A percentile compares a stretch with the other conserved stretches of the same genome.
phyloP scores from a whole-genome alignment of 305 asterid genomes.

The Petunia hybrid region DNA sequence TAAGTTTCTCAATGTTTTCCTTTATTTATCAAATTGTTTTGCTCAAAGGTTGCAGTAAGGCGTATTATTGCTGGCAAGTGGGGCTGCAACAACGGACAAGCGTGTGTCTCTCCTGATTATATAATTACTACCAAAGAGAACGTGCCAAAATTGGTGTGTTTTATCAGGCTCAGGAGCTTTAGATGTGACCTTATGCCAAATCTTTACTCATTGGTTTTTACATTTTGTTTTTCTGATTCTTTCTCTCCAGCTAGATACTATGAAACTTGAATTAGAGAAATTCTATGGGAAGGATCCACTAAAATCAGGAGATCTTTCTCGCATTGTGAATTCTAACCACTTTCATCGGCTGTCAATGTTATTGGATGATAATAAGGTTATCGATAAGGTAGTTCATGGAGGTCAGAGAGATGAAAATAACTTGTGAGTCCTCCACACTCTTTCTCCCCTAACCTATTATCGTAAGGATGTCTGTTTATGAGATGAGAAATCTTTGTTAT shows the following conservation, averaged over 20 bases:
- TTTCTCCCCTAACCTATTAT: conserved; percentile 20
- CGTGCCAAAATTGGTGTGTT: conserved; percentile 66
- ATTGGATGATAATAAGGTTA: conserved; percentile 77
- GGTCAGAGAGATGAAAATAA: conserved; percentile 74
- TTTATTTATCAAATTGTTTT: not conserved
- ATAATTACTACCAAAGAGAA: conserved; percentile 66
- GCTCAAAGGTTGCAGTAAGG: conserved; percentile 70
- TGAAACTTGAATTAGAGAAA: conserved; percentile 70
- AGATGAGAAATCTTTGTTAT: conserved; percentile 1
- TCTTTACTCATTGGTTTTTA: conserved; percentile 25
- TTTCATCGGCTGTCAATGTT: conserved; percentile 68
- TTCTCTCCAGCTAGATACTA: conserved; percentile 59
- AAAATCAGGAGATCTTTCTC: conserved; percentile 71
- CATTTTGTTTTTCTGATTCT: conserved; percentile 32
- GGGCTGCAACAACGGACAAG: conserved; percentile 95
- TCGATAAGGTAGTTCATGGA: conserved; percentile 77
- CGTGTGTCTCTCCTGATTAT: conserved; percentile 91
- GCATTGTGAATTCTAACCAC: conserved; percentile 72
- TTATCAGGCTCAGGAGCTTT: conserved; percentile 1
- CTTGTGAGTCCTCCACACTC: conserved; percentile 58
- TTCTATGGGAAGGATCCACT: conserved; percentile 91
- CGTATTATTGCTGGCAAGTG: conserved; percentile 88
- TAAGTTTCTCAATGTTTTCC: not conserved
- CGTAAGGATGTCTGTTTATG: not conserved
- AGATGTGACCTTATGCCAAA: not conserved